phyloP scores from a whole-genome alignment of 2,329 filamentous ascomycete genomes.

The Botrytis aclada region DNA sequence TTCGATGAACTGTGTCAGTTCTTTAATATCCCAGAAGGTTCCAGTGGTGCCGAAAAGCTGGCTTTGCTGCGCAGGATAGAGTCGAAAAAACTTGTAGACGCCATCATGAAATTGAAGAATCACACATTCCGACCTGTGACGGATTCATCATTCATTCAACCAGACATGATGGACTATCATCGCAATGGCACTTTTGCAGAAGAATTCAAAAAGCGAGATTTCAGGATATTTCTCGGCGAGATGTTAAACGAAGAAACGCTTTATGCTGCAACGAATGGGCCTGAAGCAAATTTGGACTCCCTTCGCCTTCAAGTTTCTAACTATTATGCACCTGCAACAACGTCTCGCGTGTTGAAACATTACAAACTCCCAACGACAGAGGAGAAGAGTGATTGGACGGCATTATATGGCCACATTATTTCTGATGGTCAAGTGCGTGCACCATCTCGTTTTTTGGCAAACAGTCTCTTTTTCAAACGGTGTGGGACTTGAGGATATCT shows the following conservation, averaged over 20 bases:
- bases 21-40: conserved; percentile 34
- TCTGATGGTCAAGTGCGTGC: conserved; percentile 43
- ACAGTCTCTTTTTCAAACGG: conserved; percentile 38
- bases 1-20: conserved; percentile 44
- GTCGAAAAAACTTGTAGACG: conserved; percentile 37
- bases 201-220: conserved; percentile 39
- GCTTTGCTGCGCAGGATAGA: conserved; percentile 37
- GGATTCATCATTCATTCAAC: conserved; percentile 42
- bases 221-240: conserved; percentile 44
- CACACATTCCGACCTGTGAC: conserved; percentile 48
- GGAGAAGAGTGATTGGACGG: conserved; percentile 40
- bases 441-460: conserved; percentile 39
- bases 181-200: conserved; percentile 40
- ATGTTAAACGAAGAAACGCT: conserved; percentile 46
- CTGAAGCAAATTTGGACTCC: conserved; percentile 38
- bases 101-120: conserved; percentile 42
- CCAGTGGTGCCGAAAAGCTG: conserved; percentile 37
- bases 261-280: conserved; percentile 43
- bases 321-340: conserved; percentile 44
- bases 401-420: conserved; percentile 43
- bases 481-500: conserved; percentile 39
- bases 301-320: conserved; percentile 43
- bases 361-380: conserved; percentile 39
- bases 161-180: conserved; percentile 42
- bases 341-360: conserved; percentile 39